Evolutionary conservation across 352 stramenopile genomes (phyloP), one percentile per base, ranked within the genome.

Genomic region (Pilasporangium apinafurcum): DNA sequence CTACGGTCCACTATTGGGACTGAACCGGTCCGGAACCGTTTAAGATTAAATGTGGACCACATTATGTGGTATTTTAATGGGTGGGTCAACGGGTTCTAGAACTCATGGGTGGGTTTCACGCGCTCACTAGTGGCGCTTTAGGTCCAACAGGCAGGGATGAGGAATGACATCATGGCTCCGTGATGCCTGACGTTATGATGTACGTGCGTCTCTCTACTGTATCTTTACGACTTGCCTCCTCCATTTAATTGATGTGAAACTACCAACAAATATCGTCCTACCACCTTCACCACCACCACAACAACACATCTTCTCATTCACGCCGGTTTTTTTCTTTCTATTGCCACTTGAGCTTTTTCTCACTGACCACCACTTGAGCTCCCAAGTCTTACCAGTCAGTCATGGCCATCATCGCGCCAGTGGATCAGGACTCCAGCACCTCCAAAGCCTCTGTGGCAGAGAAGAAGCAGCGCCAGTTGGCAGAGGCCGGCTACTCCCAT

Each of bases 361-460:
- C n/a, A n/a, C n/a, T n/a, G n/a, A n/a, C n/a, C n/a, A n/a, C 33
- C 33, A 13, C 25, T 22, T 16, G 34, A 18, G 3, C 35, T 9
- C 13, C 32, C 32, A 37, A 8, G 8, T 42, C n/a, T 18, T 43
- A 20, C 2, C 13, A n/a, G n/a, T n/a, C 21, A 22, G 25, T 22
- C 39, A 86, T 86, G 74, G 74, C 74, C 37, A 86, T 86, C 57
- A 62, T 86, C 37, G 73, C 82, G 40, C 71, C 68, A 32, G n/a
- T n/a, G n/a, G 65, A 80, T 38, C 61, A 63, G 28, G 68, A 83
- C 24, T 58, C 57, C 43, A 49, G 56, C 13, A 42, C 51, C 33
- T 59, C 64, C 24, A 33, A 63, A 29, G 44, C 56, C 9, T 33
- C 53, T 1, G 26, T 44, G 6, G 59, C 48, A 31, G 67, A 69